Conservation (phyloP, 139 green algal genomes). For the Closterium sp. region DNA sequence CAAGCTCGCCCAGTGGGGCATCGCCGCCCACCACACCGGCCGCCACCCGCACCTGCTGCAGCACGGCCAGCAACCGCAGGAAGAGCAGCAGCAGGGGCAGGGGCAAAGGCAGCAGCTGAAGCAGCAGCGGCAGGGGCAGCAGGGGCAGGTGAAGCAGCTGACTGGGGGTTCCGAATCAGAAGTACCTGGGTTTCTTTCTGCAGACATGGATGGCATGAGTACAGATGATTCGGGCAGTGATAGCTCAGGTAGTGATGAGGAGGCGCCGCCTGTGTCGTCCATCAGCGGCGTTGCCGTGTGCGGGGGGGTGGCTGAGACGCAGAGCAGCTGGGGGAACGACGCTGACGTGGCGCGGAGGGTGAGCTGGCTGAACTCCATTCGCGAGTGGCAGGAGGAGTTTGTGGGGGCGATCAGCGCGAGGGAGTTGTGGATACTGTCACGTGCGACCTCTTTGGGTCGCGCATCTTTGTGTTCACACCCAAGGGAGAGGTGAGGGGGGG, state of each 20-base stretch:
- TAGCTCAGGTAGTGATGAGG: not conserved
- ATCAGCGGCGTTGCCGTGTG: not conserved
- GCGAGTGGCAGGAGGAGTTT: slow-evolving; percentile 84
- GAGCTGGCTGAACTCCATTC: slow-evolving; percentile 73
- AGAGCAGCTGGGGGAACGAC: not conserved
- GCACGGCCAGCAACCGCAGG: not conserved
- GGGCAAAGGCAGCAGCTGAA: not conserved
- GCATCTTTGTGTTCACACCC: slow-evolving; percentile 84
- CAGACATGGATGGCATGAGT: not conserved
- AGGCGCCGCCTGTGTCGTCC: not conserved
- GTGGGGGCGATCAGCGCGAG: slow-evolving; percentile 67
- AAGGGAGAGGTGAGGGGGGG: slow-evolving; percentile 42
- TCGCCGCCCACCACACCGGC: slow-evolving; percentile 33
- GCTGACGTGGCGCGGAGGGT: slow-evolving; percentile 1
- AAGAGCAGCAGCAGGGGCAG: not conserved
- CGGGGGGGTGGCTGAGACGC: not conserved
- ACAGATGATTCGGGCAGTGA: not conserved
- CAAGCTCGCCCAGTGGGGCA: slow-evolving; percentile 66
- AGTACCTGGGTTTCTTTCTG: not conserved
- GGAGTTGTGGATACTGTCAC: slow-evolving; percentile 84
- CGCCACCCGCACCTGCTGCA: not conserved
- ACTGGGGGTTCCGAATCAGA: not conserved
- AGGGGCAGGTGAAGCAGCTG: not conserved
- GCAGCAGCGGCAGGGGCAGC: not conserved
- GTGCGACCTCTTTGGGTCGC: slow-evolving; percentile 71